phyloP scores from a whole-genome alignment of 2,329 filamentous ascomycete genomes.

The Fusarium mangiferae region DNA sequence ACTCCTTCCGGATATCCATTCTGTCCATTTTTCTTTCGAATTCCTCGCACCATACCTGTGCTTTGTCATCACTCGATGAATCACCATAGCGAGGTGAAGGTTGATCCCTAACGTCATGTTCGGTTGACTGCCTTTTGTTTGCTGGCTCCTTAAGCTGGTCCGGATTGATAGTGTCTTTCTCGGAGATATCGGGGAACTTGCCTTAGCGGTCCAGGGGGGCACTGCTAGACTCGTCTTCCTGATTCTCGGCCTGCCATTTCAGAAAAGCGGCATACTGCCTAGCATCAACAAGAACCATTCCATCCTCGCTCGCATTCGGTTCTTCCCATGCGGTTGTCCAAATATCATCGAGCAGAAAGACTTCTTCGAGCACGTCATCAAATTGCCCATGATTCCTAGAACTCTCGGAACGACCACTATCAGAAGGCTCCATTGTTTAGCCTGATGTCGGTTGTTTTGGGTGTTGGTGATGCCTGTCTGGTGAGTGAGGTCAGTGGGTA shows the following conservation, averaged over 20 bases:
- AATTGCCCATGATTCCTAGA: fast-evolving
- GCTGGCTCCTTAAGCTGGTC: not conserved
- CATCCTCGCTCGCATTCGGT: not conserved
- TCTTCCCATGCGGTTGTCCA: not conserved
- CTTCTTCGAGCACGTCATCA: not conserved
- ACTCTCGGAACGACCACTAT: fast-evolving
- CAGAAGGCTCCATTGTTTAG: not conserved
- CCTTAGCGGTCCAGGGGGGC: not conserved
- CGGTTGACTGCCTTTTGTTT: not conserved
- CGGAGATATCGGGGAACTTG: not conserved
- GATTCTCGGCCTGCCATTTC: not conserved
- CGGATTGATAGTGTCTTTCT: fast-evolving
- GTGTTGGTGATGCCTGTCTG: not conserved
- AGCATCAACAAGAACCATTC: not conserved
- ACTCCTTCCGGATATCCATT: not conserved
- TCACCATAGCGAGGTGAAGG: fast-evolving
- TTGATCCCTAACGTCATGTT: not conserved
- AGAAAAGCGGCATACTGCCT: not conserved
- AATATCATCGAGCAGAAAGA: not conserved
- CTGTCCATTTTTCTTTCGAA: not conserved
- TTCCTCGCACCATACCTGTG: not conserved
- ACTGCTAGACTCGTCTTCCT: not conserved
- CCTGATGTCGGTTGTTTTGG: not conserved
- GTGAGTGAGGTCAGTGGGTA: not conserved
- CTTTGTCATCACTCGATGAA: not conserved